A percentile compares a stretch with the other conserved stretches of the same genome.
Conservation (phyloP, 495 filamentous ascomycete genomes). For the Rostrohypoxylon terebratum region DNA sequence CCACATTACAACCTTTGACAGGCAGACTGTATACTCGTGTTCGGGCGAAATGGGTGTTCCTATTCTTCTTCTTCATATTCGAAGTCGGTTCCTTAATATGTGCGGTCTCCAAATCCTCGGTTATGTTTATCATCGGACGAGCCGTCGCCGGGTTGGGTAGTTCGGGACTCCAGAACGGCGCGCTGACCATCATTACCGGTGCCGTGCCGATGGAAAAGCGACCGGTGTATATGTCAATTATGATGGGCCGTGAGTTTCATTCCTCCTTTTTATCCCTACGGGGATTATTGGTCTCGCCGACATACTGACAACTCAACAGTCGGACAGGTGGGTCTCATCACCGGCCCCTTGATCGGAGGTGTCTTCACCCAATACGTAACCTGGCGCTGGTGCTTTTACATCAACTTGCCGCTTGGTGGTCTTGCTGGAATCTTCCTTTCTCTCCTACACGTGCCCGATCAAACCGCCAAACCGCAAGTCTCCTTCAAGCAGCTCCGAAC, state of each 20-base stretch:
- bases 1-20: slow-evolving; percentile 61
- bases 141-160: slow-evolving; percentile 65
- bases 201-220: slow-evolving; percentile 60
- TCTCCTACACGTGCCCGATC: slow-evolving; percentile 62
- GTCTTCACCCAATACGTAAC: slow-evolving; percentile 70
- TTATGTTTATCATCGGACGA: slow-evolving; percentile 66
- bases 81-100: slow-evolving; percentile 67
- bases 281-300: neutral
- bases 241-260: slow-evolving; percentile 44
- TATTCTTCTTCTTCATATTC: slow-evolving; percentile 61
- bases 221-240: slow-evolving; percentile 50
- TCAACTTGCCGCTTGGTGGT: slow-evolving; percentile 72
- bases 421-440: slow-evolving; percentile 55
- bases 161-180: slow-evolving; percentile 64
- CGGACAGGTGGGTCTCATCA: slow-evolving; percentile 53
- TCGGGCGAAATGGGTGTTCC: slow-evolving; percentile 58
- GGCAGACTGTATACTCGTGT: slow-evolving; percentile 65
- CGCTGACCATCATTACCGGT: slow-evolving; percentile 62
- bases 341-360: slow-evolving; percentile 69
- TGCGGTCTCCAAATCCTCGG: slow-evolving; percentile 61
- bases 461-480: slow-evolving; percentile 39
- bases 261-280: neutral
- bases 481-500: slow-evolving; percentile 36
- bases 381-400: slow-evolving; percentile 70
- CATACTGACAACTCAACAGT: slow-evolving; percentile 37